Conservation (phyloP, 495 filamentous ascomycete genomes). For the Venustampulla echinocandica region DNA sequence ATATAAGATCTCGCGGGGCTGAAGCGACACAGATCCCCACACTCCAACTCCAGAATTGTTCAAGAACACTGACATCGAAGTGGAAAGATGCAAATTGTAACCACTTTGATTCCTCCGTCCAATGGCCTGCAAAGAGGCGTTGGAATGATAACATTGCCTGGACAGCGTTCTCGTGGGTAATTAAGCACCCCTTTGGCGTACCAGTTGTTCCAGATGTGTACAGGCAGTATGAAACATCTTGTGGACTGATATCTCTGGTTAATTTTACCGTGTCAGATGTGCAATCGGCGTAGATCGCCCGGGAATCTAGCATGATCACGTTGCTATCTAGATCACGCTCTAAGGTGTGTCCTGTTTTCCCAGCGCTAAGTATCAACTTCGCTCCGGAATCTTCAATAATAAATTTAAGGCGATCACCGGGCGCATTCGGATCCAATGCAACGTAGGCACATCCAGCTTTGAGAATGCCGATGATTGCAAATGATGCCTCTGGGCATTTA, state of each 20-base stretch:
- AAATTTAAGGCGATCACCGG: constrained; percentile 51
- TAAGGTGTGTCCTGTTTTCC: constrained; percentile 23
- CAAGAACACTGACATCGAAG: constrained; percentile 80
- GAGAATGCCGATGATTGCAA: constrained; percentile 69
- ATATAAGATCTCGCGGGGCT: constrained; percentile 66
- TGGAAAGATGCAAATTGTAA: constrained; percentile 84
- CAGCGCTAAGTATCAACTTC: constrained; percentile 38
- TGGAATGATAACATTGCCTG: constrained; percentile 71
- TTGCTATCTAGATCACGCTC: constrained; percentile 24
- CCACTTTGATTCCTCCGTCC: constrained; percentile 63
- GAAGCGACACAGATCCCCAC: constrained; percentile 73
- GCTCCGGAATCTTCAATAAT: constrained; percentile 56
- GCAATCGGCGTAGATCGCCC: constrained; percentile 19
- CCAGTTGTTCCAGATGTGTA: constrained; percentile 83
- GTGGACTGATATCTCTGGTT: constrained; percentile 26
- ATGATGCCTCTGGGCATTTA: constrained; percentile 69
- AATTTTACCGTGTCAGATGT: constrained; percentile 23
- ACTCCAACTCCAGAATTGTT: constrained; percentile 87
- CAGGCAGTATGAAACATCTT: constrained; percentile 58
- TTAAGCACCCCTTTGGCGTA: constrained; percentile 66
- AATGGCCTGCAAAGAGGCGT: constrained; percentile 56
- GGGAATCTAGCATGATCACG: constrained; percentile 33
- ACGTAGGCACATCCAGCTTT: constrained; percentile 80
- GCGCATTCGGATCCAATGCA: constrained; percentile 59
- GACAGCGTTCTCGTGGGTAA: constrained; percentile 65